These are phyloP conservation scores for Chlorella sp. DNA, from an alignment of 139 green algal species.

Conservation along the genomic window DNA sequence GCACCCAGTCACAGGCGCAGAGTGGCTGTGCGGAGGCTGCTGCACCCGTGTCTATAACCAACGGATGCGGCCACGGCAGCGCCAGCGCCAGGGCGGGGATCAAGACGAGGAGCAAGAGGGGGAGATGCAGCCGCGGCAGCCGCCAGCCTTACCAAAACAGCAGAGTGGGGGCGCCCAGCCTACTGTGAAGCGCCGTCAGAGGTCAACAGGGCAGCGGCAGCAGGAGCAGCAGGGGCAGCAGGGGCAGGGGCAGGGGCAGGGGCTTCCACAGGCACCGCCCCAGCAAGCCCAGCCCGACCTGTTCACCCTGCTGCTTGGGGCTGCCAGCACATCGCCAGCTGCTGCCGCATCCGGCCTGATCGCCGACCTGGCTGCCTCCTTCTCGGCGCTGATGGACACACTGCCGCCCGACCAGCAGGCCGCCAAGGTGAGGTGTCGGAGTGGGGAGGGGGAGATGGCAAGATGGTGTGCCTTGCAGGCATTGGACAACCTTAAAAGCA, in stretches of 20 bases:
- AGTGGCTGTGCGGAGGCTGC: not conserved
- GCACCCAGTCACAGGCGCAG: not conserved
- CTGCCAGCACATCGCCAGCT: not conserved
- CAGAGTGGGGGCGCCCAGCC: not conserved
- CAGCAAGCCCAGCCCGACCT: not conserved
- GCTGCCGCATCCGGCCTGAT: not conserved
- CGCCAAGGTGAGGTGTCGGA: no score
- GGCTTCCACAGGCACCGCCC: no score
- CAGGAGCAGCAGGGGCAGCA: no score
- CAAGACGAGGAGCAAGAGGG: not conserved
- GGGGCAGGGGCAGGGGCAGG: not conserved
- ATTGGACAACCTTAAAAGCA: no score
- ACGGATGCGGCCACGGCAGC: no score
- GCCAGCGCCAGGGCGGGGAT: not conserved
- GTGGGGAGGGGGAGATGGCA: no score
- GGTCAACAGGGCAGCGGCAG: no score
- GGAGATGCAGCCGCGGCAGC: not conserved
- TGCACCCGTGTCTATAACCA: not conserved
- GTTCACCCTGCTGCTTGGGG: not conserved
- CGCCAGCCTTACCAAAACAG: not conserved
- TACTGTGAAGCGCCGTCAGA: not conserved
- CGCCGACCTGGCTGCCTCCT: no score
- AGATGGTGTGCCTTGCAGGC: no score
- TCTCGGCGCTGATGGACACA: no score
- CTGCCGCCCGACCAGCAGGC: no score